Evolutionary conservation across 352 stramenopile genomes (phyloP).

Genomic region (Phytopythium boreale): DNA sequence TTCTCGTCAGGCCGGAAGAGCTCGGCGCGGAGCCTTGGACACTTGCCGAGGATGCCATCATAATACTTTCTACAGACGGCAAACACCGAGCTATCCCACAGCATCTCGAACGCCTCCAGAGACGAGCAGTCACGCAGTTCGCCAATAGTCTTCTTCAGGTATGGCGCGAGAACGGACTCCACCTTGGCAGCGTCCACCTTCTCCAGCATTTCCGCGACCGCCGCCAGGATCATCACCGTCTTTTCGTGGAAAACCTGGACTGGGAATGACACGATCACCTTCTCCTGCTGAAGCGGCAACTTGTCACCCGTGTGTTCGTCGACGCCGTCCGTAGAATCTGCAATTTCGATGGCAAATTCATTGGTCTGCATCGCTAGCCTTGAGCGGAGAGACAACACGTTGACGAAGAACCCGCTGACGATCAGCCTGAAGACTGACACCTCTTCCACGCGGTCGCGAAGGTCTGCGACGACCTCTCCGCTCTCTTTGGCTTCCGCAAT

Average conservation of each 20-base stretch:
- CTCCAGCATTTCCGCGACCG: slow-evolving; percentile 39
- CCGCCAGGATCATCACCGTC: slow-evolving; percentile 45
- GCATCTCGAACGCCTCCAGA: slow-evolving; percentile 56
- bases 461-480: slow-evolving; percentile 24
- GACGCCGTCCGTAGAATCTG: slow-evolving; percentile 23
- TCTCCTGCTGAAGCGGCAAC: slow-evolving; percentile 11
- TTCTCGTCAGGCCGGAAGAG: slow-evolving; percentile 18
- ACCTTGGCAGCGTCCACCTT: slow-evolving; percentile 27
- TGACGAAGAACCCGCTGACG: slow-evolving; percentile 63
- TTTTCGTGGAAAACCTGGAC: slow-evolving; percentile 66
- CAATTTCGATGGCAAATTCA: slow-evolving; percentile 30
- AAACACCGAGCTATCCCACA: slow-evolving; percentile 61
- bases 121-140: slow-evolving; percentile 31
- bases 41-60: slow-evolving; percentile 52
- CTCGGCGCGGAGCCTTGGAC: slow-evolving; percentile 24
- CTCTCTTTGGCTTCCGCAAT: slow-evolving; percentile 22
- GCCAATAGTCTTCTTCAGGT: slow-evolving; percentile 47
- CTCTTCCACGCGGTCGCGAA: slow-evolving; percentile 39
- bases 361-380: slow-evolving; percentile 19
- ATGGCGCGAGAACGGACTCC: slow-evolving; percentile 28
- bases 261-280: slow-evolving; percentile 43
- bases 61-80: slow-evolving; percentile 53
- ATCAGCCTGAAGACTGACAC: slow-evolving; percentile 58
- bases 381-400: slow-evolving; percentile 33
- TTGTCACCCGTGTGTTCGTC: slow-evolving; percentile 18